Evolutionary conservation across 1,139 yeast species (phyloP), one percentile per base, ranked within the genome.

Genomic region (Sugiyamaella pinicola): DNA sequence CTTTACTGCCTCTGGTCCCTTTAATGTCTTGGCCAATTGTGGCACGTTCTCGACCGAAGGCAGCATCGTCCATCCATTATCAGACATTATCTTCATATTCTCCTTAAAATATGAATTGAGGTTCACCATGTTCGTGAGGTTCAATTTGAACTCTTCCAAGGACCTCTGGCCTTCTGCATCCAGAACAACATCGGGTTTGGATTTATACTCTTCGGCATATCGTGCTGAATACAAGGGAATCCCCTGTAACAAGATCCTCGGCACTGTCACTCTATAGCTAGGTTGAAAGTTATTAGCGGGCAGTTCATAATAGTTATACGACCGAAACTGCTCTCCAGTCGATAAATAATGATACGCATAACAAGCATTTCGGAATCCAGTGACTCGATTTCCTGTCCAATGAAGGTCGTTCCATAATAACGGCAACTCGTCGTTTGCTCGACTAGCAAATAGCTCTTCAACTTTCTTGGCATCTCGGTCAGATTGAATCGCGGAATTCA

Each of bases 301-400:
- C 4, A 46, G 17, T 46, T 46, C 49, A 15, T 46, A 39, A 38
- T 46, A 46, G 18, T 8, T 37, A n/a, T 19, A 37, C 2, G 42
- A 37, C 1, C 34, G 42, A 29, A 15, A 46, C 19, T 38, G 49
- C 18, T 46, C 38, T 12, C 49, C 49, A 7, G 49, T 46, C 13
- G 43, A 37, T 15, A 46, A 15, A 46, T 46, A 46, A 13, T 46
- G 49, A 18, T 46, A 46, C 22, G 49, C 49, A 37, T 46, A 46
- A 15, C 49, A 46, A 2, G 49, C 49, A 17, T 46, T 46, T 37
- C 49, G 17, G 26, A 46, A 46, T 15, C 49, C 49, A 9, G 49
- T 46, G 13, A 46, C 49, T 24, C 49, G 21, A 28, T 46, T 46
- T 18, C 49, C 49, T n/a, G 49, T 46, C 49, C 49, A 46, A n/a